These are phyloP conservation scores for Leptosphaerulina australis DNA, from an alignment of 2,329 filamentous ascomycete species.

Conservation along the genomic window DNA sequence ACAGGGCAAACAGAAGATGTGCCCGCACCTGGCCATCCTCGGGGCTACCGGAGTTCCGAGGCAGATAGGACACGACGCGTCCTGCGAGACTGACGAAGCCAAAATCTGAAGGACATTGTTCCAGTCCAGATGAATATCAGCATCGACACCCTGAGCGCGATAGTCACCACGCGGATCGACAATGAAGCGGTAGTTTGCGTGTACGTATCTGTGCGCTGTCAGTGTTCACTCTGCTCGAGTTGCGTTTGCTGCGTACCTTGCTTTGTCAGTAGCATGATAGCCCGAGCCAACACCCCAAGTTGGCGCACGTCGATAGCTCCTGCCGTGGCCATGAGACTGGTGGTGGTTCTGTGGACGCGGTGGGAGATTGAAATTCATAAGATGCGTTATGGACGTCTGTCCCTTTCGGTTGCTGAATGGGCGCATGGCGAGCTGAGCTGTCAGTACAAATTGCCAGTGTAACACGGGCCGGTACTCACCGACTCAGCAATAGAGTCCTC, in stretches of 20 bases:
- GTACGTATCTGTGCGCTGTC: conserved; percentile 68
- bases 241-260: conserved; percentile 61
- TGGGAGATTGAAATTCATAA: conserved; percentile 88
- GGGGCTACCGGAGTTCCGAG: conserved; percentile 90
- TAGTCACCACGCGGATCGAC: conserved; percentile 85
- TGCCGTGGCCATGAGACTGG: conserved; percentile 61
- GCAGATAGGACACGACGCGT: conserved; percentile 90
- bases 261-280: conserved; percentile 89
- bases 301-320: conserved; percentile 66
- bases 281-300: conserved; percentile 87
- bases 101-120: conserved; percentile 87
- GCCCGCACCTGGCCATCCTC: conserved; percentile 94
- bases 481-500: conserved; percentile 88
- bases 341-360: conserved; percentile 69
- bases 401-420: conserved; percentile 76
- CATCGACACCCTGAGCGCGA: conserved; percentile 77
- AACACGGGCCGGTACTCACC: conserved; percentile 55
- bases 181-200: conserved; percentile 97
- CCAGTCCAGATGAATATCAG: conserved; percentile 92
- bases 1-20: conserved; percentile 95
- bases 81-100: conserved; percentile 86
- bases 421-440: conserved; percentile 64
- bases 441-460: conserved; percentile 17
- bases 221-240: conserved; percentile 1
- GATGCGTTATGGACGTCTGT: conserved; percentile 94